Percentiles rank a stretch among this genome's conserved stretches.
phyloP scores from a whole-genome alignment of 1,284 basidiomycete genomes.

The Rhodotorula sp. region DNA sequence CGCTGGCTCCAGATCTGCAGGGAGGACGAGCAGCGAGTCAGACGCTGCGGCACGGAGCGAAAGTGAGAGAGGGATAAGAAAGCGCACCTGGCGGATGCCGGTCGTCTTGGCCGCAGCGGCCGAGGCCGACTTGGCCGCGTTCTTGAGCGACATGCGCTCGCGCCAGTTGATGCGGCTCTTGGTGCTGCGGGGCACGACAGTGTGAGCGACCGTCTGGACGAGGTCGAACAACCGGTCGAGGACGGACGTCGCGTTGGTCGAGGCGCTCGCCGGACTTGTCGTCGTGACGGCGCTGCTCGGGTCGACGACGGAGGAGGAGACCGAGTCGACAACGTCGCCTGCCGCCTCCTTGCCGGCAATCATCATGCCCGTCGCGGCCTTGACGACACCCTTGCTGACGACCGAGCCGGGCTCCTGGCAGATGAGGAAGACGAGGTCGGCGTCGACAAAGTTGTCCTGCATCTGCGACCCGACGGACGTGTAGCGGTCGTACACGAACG shows the following conservation, averaged over 20 bases:
- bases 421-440: conserved; percentile 33
- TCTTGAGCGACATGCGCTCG: too few relatives aligned
- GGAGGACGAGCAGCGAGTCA: not conserved
- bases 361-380: conserved; percentile 5
- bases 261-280: conserved; percentile 1
- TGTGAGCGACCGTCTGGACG: not conserved
- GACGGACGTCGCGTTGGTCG: conserved; percentile 1
- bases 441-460: conserved; percentile 25
- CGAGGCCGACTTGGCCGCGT: not conserved
- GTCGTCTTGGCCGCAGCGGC: not conserved
- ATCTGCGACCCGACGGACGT: conserved; percentile 35
- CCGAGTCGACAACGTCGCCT: not conserved
- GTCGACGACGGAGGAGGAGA: conserved; percentile 1
- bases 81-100: not conserved
- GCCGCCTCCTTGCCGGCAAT: not conserved
- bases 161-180: not conserved
- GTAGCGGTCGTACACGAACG: conserved; percentile 41
- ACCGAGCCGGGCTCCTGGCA: conserved; percentile 27
- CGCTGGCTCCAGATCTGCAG: not conserved
- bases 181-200: not conserved
- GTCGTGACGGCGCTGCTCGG: not conserved
- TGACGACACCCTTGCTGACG: not conserved
- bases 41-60: too few relatives aligned
- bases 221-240: not conserved
- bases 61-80: not conserved